phyloP scores from a whole-genome alignment of 495 filamentous ascomycete species.

The Penicillium alfredii region DNA sequence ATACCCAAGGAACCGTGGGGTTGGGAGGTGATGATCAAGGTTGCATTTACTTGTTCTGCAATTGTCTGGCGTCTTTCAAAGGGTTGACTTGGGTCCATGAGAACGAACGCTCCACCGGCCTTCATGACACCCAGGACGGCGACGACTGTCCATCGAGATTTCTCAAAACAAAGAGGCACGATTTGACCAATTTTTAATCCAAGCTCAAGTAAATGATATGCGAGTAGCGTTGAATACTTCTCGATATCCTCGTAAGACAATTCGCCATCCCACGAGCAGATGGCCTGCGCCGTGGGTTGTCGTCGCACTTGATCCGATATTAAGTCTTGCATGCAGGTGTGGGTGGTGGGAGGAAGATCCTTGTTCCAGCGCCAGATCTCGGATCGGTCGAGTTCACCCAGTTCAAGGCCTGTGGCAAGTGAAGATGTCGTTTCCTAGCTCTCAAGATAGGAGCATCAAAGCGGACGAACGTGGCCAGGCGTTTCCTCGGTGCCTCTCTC shows the following conservation, averaged over 20 bases:
- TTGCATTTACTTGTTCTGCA: background rate
- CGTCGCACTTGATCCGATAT: conserved; percentile 3
- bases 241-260: conserved; percentile 12
- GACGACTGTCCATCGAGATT: conserved; percentile 40
- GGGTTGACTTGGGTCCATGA: conserved; percentile 8
- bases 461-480: conserved; percentile 4
- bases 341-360: background rate
- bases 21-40: background rate
- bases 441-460: conserved; percentile 5
- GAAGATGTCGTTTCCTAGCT: too few relatives aligned
- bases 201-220: conserved; percentile 4
- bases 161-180: conserved; percentile 51
- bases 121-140: conserved; percentile 41
- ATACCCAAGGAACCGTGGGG: too few relatives aligned
- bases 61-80: background rate
- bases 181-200: conserved; percentile 32
- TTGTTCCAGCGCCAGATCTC: conserved; percentile 7
- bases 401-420: too few relatives aligned
- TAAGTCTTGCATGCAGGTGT: conserved; percentile 5
- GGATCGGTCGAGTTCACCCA: too few relatives aligned
- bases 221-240: conserved; percentile 1
- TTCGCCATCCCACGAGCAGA: conserved; percentile 40
- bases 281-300: conserved; percentile 8
- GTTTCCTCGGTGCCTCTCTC: background rate
- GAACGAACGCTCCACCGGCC: conserved; percentile 32